phyloP scores from a whole-genome alignment of 805 yeast genomes.

The Schwanniomyces polymorphus region DNA sequence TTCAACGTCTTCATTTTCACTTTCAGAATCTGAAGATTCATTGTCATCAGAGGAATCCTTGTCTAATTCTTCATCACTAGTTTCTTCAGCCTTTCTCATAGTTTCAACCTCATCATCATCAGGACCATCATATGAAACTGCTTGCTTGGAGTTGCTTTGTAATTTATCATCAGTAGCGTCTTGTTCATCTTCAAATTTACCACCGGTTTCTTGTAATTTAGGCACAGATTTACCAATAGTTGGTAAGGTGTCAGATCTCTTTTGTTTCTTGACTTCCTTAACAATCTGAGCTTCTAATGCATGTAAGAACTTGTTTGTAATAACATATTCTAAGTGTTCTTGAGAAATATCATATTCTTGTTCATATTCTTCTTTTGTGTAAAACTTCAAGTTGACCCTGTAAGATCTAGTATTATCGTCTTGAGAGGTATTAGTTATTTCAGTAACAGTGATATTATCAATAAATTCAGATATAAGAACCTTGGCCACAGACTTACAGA shows the following conservation, averaged over 20 bases:
- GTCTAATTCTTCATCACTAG: conserved; percentile 66
- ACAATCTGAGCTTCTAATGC: conserved; percentile 70
- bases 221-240: conserved; percentile 73
- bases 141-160: conserved; percentile 69
- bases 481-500: conserved; percentile 86
- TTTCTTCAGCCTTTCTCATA: conserved; percentile 78
- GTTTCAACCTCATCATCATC: conserved; percentile 94
- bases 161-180: conserved; percentile 62
- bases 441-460: conserved; percentile 81
- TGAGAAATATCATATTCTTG: conserved; percentile 86
- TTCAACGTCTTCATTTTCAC: conserved; percentile 35
- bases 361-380: conserved; percentile 71
- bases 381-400: conserved; percentile 72
- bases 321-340: conserved; percentile 70
- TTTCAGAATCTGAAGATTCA: conserved; percentile 32
- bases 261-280: conserved; percentile 82
- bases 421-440: conserved; percentile 69
- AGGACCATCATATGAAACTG: conserved; percentile 91
- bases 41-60: conserved; percentile 39
- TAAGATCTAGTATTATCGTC: conserved; percentile 64
- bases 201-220: conserved; percentile 42
- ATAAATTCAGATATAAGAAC: conserved; percentile 86
- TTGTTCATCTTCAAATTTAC: conserved; percentile 51
- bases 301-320: conserved; percentile 64
- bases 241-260: conserved; percentile 57